Evolutionary conservation across 106 monocot species (phyloP), one percentile per base, ranked within the genome.

Genomic region (Chionographis japonica): DNA sequence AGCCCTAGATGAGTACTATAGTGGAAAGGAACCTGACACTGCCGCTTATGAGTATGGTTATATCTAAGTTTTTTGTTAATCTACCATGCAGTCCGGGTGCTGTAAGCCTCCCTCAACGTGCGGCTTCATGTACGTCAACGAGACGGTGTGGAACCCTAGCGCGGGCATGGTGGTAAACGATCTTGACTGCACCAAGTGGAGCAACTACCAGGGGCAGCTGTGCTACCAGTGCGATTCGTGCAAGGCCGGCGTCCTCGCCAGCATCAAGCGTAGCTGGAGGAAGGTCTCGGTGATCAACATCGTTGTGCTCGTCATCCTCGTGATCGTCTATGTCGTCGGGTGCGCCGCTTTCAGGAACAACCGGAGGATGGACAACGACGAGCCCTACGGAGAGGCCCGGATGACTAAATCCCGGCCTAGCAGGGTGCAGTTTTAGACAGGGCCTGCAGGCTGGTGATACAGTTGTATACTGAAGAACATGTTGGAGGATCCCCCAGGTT

Each of bases 51-150:
- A 1, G 27, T 27, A 27, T 27, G 27, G 27, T 27, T 27, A 27
- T 27, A 27, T 27, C 27, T 27, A 27, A 27, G 27, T 46, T 10
- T 46, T 46, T 46, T 46, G 46, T 5, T 46, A 46, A 46, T 46
- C 46, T 20, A 42, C 27, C 10, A 54, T 76, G 55, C 78, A 94
- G 93, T 94, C 93, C 3, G 93, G 93, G 12, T 94, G 93, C 62
- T 94, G 93, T 75, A 94, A 94, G 72, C 93, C 93, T 4, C 93
- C 93, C 2, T 86, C 81, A 20, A 77, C 86, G 3, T 94, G 93
- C 17, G 86, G 84, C 37, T 89, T 40, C 59, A 50, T 50, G 0
- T 94, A 94, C 41, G 41, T 78, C n/a, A 94, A 90, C 52, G 93
- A 90, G 82, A 94, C 89, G 1, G 2, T 80, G 13, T 94, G 93